Conservation (phyloP, 2,329 filamentous ascomycete species). For the Pyrenochaeta sp. region DNA sequence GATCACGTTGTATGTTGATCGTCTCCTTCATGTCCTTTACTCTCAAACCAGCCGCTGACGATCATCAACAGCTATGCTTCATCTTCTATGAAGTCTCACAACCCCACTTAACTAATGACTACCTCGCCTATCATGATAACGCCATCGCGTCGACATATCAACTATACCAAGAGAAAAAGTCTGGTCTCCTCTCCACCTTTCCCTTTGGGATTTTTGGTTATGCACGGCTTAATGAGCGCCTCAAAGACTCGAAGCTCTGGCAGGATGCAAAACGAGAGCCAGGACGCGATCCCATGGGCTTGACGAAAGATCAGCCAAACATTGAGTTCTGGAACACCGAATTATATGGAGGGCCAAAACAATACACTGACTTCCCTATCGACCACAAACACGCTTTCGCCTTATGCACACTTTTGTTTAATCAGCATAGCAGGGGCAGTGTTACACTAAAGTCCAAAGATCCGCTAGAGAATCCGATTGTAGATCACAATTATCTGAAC, state of each 20-base stretch:
- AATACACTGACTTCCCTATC: slow-evolving; percentile 63
- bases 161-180: slow-evolving; percentile 66
- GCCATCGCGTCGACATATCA: slow-evolving; percentile 60
- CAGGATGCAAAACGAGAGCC: slow-evolving; percentile 54
- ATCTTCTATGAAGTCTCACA: slow-evolving; percentile 69
- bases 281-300: slow-evolving; percentile 68
- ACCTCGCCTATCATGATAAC: slow-evolving; percentile 64
- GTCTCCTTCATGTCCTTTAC: slow-evolving; percentile 53
- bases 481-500: slow-evolving; percentile 67
- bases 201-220: slow-evolving; percentile 71
- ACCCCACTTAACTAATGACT: slow-evolving; percentile 64
- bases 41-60: slow-evolving; percentile 46
- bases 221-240: slow-evolving; percentile 67
- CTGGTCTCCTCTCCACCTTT: slow-evolving; percentile 67
- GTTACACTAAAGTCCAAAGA: slow-evolving; percentile 62
- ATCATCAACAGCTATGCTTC: slow-evolving; percentile 55
- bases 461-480: slow-evolving; percentile 61
- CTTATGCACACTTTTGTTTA: slow-evolving; percentile 66
- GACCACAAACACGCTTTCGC: slow-evolving; percentile 65
- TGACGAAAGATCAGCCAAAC: slow-evolving; percentile 65
- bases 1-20: slow-evolving; percentile 64
- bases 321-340: slow-evolving; percentile 71
- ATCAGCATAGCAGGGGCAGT: slow-evolving; percentile 64
- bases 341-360: slow-evolving; percentile 68
- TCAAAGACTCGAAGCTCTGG: slow-evolving; percentile 65